Conservation (phyloP, 306 rosid species). For the Cucurbita moschata region DNA sequence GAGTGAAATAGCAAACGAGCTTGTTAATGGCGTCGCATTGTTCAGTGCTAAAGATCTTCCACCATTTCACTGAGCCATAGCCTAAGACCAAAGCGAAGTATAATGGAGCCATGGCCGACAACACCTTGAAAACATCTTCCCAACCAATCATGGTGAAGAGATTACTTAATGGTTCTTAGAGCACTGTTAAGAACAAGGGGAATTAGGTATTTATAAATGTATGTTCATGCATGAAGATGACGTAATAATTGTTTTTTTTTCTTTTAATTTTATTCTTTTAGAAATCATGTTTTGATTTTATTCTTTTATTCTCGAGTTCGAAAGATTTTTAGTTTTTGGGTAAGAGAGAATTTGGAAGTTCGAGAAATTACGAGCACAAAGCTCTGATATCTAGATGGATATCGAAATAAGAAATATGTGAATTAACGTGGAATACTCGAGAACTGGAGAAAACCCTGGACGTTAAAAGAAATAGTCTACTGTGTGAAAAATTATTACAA, state of each 20-base stretch:
- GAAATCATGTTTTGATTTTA: not conserved
- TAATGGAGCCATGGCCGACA: slow-evolving; percentile 63
- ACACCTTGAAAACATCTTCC: slow-evolving; percentile 74
- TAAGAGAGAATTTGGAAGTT: too few relatives aligned
- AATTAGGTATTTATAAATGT: not conserved
- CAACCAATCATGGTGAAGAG: slow-evolving; percentile 55
- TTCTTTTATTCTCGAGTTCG: not conserved
- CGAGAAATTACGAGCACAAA: too few relatives aligned
- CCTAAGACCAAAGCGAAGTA: slow-evolving; percentile 68
- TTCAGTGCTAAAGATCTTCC: slow-evolving; percentile 56
- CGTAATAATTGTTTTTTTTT: not conserved
- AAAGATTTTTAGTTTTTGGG: not conserved
- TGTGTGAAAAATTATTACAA: too few relatives aligned
- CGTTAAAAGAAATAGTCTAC: too few relatives aligned
- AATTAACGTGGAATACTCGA: too few relatives aligned
- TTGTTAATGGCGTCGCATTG: slow-evolving; percentile 77
- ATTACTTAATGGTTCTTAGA: not conserved
- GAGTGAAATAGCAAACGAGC: slow-evolving; percentile 75
- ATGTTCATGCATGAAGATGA: not conserved
- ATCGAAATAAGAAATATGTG: too few relatives aligned
- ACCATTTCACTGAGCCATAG: slow-evolving; percentile 83
- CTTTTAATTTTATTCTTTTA: not conserved
- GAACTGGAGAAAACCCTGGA: too few relatives aligned
- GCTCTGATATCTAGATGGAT: too few relatives aligned
- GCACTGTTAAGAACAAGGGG: not conserved